phyloP scores from a whole-genome alignment of 2,329 filamentous ascomycete species.

The Sporothrix inflata region DNA sequence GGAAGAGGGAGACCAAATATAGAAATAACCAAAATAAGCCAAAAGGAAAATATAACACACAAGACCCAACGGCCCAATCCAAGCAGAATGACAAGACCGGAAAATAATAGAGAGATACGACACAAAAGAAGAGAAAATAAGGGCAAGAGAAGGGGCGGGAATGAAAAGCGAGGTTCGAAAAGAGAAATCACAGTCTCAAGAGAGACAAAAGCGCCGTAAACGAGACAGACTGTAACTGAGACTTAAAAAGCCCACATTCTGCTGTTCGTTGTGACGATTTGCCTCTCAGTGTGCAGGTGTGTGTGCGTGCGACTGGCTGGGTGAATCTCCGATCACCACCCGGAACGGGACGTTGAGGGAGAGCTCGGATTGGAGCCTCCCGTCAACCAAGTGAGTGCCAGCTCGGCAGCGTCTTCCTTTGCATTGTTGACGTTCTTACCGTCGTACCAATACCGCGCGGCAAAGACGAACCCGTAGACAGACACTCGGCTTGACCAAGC shows the following conservation, averaged over 20 bases:
- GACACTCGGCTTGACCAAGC: constrained; percentile 84
- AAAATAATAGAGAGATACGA: not conserved
- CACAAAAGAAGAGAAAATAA: constrained; percentile 18
- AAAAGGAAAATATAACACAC: not conserved
- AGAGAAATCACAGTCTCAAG: not conserved
- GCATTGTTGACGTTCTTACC: constrained; percentile 86
- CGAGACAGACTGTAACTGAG: not conserved
- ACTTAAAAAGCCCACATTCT: not conserved
- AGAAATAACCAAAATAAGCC: constrained; percentile 1
- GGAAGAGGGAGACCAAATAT: not conserved
- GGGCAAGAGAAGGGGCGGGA: not conserved
- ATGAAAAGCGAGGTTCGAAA: not conserved
- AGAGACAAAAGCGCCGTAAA: not conserved
- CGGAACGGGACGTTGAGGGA: constrained; percentile 44
- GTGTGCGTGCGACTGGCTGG: not conserved
- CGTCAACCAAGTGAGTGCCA: constrained; percentile 65
- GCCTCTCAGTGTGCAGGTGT: not conserved
- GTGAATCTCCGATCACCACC: constrained; percentile 39
- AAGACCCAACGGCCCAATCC: not conserved
- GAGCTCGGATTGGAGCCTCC: constrained; percentile 47
- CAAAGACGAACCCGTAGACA: constrained; percentile 66
- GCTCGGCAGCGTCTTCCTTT: constrained; percentile 87
- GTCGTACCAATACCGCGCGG: constrained; percentile 90
- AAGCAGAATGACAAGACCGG: not conserved
- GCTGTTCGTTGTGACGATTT: not conserved